These are phyloP conservation scores for Arthroderma sp. DNA, from an alignment of 2,329 filamentous ascomycete genomes.

Conservation along the genomic window DNA sequence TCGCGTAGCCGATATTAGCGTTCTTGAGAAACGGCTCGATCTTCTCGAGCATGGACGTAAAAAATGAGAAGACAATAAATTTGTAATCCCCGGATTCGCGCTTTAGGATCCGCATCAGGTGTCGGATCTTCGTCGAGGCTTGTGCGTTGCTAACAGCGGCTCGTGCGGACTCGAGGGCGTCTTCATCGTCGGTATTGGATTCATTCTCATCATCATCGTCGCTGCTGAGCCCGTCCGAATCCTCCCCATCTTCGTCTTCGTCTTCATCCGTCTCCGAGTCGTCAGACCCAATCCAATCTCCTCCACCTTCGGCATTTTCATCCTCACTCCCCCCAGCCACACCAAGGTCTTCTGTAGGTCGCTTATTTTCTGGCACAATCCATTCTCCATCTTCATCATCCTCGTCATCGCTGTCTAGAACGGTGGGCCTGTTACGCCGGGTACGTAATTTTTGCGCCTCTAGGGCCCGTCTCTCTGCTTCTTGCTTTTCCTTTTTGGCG, in stretches of 20 bases:
- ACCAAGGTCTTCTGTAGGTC: slow-evolving; percentile 48
- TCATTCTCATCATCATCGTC: slow-evolving; percentile 23
- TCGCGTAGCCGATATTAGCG: slow-evolving; percentile 63
- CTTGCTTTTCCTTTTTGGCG: slow-evolving; percentile 20
- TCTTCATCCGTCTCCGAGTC: slow-evolving; percentile 46
- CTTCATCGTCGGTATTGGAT: slow-evolving; percentile 19
- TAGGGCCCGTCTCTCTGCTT: slow-evolving; percentile 17
- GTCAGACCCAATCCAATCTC: slow-evolving; percentile 61
- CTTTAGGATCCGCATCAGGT: slow-evolving; percentile 67
- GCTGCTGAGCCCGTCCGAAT: slow-evolving; percentile 14
- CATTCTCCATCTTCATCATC: slow-evolving; percentile 60
- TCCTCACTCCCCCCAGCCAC: slow-evolving; percentile 76
- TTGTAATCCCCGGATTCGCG: slow-evolving; percentile 74
- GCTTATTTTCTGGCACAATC: slow-evolving; percentile 60
- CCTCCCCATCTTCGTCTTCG: slow-evolving; percentile 20
- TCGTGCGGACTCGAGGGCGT: slow-evolving; percentile 25
- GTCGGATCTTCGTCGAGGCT: slow-evolving; percentile 77
- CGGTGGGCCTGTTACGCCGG: slow-evolving; percentile 30
- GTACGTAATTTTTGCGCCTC: slow-evolving; percentile 16
- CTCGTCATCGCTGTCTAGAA: slow-evolving; percentile 44
- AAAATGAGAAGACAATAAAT: slow-evolving; percentile 96
- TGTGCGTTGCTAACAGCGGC: slow-evolving; percentile 24
- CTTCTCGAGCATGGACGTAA: slow-evolving; percentile 95
- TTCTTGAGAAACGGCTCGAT: slow-evolving; percentile 78
- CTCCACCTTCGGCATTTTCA: slow-evolving; percentile 75